Conservation (phyloP, 139 green algal species). For the Medakamo hakoo region DNA sequence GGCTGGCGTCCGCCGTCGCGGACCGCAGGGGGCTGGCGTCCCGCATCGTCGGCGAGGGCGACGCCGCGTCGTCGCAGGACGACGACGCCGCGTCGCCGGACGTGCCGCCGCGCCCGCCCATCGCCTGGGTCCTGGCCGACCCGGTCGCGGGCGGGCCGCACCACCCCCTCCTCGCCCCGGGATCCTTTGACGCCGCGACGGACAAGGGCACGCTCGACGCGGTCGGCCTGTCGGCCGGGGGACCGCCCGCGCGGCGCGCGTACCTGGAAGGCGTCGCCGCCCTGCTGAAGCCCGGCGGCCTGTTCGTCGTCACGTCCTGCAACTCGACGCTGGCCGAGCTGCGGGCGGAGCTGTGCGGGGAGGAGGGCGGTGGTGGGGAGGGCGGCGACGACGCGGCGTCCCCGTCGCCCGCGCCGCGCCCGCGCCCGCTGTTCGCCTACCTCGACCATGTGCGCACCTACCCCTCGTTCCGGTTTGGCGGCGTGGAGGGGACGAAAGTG, state of each 20-base stretch:
- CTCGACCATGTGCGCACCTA: slow-evolving; percentile 24
- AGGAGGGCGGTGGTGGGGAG: neutral
- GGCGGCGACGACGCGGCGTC: neutral
- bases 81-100: no score
- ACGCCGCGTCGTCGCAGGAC: neutral
- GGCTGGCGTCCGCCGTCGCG: slow-evolving; percentile 12
- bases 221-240: slow-evolving; percentile 16
- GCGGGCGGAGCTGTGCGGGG: slow-evolving; percentile 7
- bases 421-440: slow-evolving; percentile 8
- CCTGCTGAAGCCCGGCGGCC: slow-evolving; percentile 14
- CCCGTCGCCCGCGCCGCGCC: neutral
- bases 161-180: no score
- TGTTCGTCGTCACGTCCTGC: slow-evolving; percentile 32
- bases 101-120: neutral
- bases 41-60: no score
- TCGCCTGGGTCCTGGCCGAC: slow-evolving; percentile 18
- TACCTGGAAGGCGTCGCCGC: slow-evolving; percentile 17
- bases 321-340: slow-evolving; percentile 31
- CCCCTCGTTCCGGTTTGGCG: slow-evolving; percentile 22
- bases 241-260: neutral
- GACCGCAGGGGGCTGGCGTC: neutral
- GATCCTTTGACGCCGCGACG: slow-evolving; percentile 17
- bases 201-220: slow-evolving; percentile 37
- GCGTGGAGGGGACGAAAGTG: slow-evolving; percentile 19
- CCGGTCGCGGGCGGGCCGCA: slow-evolving; percentile 13